Percentiles rank a stretch among this genome's conserved stretches.
Conservation (phyloP, 139 green algal species). For the Coelastrella sp. region DNA sequence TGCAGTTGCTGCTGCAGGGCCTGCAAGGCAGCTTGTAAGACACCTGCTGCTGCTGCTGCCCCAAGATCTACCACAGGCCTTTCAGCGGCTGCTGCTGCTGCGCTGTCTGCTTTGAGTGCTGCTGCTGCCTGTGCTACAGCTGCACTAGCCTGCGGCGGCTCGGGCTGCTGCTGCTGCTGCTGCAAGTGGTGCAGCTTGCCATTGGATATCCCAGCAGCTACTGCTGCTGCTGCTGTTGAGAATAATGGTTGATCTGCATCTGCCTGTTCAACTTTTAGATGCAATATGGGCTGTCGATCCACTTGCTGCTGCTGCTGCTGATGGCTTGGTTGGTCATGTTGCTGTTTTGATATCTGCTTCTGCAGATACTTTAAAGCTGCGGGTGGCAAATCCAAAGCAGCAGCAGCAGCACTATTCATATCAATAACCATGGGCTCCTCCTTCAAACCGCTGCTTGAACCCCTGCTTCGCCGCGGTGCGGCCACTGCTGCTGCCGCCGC, state of each 20-base stretch:
- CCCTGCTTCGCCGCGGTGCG: neutral
- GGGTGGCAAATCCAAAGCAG: neutral
- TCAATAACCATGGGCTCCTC: neutral
- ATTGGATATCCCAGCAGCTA: neutral
- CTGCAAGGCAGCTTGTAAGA: neutral
- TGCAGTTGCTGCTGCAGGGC: neutral
- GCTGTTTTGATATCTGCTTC: neutral
- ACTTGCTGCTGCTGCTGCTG: constrained; percentile 23
- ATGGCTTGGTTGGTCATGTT: neutral
- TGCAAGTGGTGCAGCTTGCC: neutral
- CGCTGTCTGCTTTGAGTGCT: neutral
- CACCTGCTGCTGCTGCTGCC: constrained; percentile 29
- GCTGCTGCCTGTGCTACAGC: constrained; percentile 24
- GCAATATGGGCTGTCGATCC: neutral
- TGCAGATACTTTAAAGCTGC: constrained; percentile 22
- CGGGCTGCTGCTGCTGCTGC: too few relatives aligned
- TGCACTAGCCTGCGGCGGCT: neutral
- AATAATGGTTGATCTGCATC: neutral
- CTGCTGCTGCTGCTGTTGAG: constrained; percentile 13
- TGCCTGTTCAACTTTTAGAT: neutral
- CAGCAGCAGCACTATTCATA: constrained; percentile 8
- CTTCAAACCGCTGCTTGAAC: neutral
- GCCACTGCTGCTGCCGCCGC: constrained; percentile 13
- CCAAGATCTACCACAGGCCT: neutral
- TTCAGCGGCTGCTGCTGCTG: neutral